Base-by-base conservation (phyloP, 2,329 filamentous ascomycete genomes). In the Botrytis tulipae region DNA sequence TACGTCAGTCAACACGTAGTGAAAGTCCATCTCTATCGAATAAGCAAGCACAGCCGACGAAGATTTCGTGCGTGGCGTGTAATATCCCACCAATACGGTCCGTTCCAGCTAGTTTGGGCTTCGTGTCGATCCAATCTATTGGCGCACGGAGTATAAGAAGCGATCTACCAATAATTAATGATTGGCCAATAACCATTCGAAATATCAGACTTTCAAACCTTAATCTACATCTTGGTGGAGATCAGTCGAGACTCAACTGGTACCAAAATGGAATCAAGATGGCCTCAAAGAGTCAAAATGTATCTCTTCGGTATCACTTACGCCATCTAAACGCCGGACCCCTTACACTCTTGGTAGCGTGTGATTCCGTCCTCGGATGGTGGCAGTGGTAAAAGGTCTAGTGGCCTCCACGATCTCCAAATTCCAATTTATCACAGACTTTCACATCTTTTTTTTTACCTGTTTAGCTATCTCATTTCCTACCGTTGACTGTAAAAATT, bases 151-250 rank as follows among this genome's bases (percentile, higher is more conserved):
- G 22, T 61, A 16, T 44, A 4, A 42, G 40, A 42, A 54, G 32
- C 20, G 44, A 66, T 66, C 63, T n/a, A 66, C 63, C 46, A 37
- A 37, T 51, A 37, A 57, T 57, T 32, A 32, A 25, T 42, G 66
- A 68, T 57, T 57, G 37, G 48, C 10, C 35, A 57, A 44, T 42
- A 3, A n/a, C 9, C n/a, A 18, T 42, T 32, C 37, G 9, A 62
- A 10, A 62, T 42, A 18, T 18, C 51, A 57, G 25, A 57, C 12
- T 48, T 66, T 25, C 44, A 44, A 68, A 57, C 66, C 48, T 57
- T 68, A 57, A 57, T 57, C 54, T 40, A 32, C 10, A 68, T 57
- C 66, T 48, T 57, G 48, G 66, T 35, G 48, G 48, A 68, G 66
- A 57, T 68, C 66, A 42, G n/a, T 29, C 51, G n/a, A 57, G 51